Conservation (phyloP, 495 filamentous ascomycete species). For the Hypoxylon lenormandii region DNA sequence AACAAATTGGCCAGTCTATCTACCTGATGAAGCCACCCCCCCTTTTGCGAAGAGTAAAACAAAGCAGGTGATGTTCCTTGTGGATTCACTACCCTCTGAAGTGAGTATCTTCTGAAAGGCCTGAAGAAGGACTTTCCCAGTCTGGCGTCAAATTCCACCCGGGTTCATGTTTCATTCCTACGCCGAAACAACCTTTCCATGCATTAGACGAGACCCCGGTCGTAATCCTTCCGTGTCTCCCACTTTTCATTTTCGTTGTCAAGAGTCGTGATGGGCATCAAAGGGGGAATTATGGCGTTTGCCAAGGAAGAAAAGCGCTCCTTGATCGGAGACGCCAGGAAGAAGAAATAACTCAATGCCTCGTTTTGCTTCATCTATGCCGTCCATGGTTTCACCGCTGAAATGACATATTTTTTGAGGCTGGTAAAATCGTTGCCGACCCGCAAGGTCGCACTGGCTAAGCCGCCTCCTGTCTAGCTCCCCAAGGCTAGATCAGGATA, state of each 20-base stretch:
- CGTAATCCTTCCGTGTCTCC: slow-evolving; percentile 34
- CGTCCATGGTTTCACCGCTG: slow-evolving; percentile 21
- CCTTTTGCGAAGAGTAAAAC: slow-evolving; percentile 33
- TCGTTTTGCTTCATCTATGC: slow-evolving; percentile 41
- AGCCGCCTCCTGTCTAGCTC: slow-evolving; percentile 3
- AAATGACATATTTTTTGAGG: neutral
- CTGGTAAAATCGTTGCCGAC: neutral
- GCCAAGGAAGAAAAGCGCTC: slow-evolving; percentile 26
- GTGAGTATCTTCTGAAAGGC: slow-evolving; percentile 10
- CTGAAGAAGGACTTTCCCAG: slow-evolving; percentile 36
- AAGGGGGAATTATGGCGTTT: slow-evolving; percentile 37
- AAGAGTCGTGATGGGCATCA: slow-evolving; percentile 34
- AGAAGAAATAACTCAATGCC: slow-evolving; percentile 36
- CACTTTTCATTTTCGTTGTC: slow-evolving; percentile 41
- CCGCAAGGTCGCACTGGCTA: neutral
- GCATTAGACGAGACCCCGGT: slow-evolving; percentile 38
- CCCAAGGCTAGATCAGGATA: slow-evolving; percentile 70
- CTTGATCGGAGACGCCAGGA: slow-evolving; percentile 14
- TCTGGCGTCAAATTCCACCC: slow-evolving; percentile 42
- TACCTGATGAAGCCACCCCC: slow-evolving; percentile 46
- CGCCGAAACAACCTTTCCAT: slow-evolving; percentile 52
- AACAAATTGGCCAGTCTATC: slow-evolving; percentile 52
- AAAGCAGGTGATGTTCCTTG: slow-evolving; percentile 29
- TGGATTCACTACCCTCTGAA: neutral
- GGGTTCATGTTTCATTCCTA: slow-evolving; percentile 46